Percentiles rank a stretch among this genome's conserved stretches.
Evolutionary conservation across 768 basidiomycete species (phyloP).

Genomic region (Hericium erinaceus): DNA sequence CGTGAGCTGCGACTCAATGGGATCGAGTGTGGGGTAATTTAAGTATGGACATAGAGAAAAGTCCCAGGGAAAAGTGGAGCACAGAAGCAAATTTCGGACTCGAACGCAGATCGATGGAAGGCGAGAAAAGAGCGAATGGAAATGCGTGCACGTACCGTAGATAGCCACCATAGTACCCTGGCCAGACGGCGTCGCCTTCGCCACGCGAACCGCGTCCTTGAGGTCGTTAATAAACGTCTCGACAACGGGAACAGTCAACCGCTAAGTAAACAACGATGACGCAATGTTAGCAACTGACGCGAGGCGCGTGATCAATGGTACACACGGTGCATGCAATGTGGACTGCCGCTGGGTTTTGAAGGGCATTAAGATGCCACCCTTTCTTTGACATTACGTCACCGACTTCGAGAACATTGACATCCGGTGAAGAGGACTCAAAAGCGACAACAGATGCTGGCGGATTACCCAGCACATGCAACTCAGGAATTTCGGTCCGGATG

Average conservation of each 20-base stretch:
- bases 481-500: conserved; percentile 62
- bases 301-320: conserved; percentile 5
- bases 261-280: conserved; percentile 32
- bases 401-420: conserved; percentile 74
- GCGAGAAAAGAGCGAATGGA: background rate
- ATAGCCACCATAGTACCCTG: conserved; percentile 86
- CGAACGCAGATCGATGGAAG: background rate
- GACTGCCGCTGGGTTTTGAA: conserved; percentile 69
- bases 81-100: too few species aligned
- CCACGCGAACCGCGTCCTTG: conserved; percentile 64
- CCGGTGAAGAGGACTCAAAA: conserved; percentile 47
- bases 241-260: conserved; percentile 66
- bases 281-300: background rate
- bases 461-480: conserved; percentile 82
- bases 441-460: conserved; percentile 89
- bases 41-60: too few species aligned
- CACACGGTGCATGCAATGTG: conserved; percentile 93
- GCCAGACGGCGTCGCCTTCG: conserved; percentile 53
- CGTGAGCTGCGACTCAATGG: too few species aligned
- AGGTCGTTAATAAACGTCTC: conserved; percentile 81
- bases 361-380: conserved; percentile 90
- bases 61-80: too few species aligned
- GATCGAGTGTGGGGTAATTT: too few species aligned
- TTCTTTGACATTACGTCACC: conserved; percentile 79
- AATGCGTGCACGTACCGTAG: conserved; percentile 53